Base-by-base conservation (phyloP, 1,284 basidiomycete genomes). In the Entoloma clypeatum region DNA sequence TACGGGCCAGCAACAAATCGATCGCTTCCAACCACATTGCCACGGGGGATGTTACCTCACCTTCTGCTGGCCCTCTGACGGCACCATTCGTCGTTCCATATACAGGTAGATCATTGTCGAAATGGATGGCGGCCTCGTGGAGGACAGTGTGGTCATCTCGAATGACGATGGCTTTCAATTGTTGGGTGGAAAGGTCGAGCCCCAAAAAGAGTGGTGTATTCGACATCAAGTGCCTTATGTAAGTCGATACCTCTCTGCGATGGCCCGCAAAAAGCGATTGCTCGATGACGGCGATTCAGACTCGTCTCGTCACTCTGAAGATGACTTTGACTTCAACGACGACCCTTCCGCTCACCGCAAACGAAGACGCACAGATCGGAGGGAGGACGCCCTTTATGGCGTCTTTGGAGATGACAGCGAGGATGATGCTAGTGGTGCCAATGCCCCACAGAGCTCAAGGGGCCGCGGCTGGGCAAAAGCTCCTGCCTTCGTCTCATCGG, bases 131-230 rank as follows among this genome's bases (percentile, higher is more conserved):
- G 10, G 77, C 71, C 60, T 93, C 86, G 53, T 83, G 75, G 3
- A 89, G 67, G 34, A 89, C 72, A 14, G 68, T 62, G 28, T 77
- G 74, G 39, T 80, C 69, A 28, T 77, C 68, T 16, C 77, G 65
- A 48, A 89, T 75, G 31, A 92, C 59, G 30, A 86, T 69, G 5
- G 79, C 83, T 62, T 93, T 94, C 52, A 93, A 75, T 40, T 88
- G 85, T 59, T 96, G 91, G 0, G 90, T 94, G 5, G 87, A 91
- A 33, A 91, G 74, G 62, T 95, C 91, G 43, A 94, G 73, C 9
- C 92, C 91, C 18, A 94, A 81, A 60, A 92, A 92, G 41, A 86
- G 76, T 4, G 63, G 62, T n/a, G n/a, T n/a, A n/a, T n/a, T n/a
- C n/a, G n/a, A n/a, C n/a, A n/a, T n/a, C n/a, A n/a, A n/a, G n/a